Evolutionary conservation across 768 basidiomycete genomes (phyloP).

Genomic region (Russula olivacea): DNA sequence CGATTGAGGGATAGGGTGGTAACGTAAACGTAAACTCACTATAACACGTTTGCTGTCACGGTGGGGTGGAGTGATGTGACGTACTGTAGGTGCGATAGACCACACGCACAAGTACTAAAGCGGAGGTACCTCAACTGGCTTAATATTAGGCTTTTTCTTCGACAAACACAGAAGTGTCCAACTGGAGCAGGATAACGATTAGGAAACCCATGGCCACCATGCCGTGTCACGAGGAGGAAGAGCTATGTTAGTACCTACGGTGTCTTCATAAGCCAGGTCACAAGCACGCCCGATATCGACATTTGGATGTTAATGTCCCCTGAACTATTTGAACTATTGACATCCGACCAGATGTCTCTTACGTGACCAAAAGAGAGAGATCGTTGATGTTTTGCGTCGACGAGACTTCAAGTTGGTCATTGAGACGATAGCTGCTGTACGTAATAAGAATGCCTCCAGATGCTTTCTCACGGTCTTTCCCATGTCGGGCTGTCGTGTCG

Average conservation of each 20-base stretch:
- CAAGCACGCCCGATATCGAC: background rate
- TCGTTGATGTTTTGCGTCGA: background rate
- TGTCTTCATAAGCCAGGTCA: background rate
- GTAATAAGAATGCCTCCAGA: background rate
- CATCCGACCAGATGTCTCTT: background rate
- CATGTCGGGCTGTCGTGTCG: background rate
- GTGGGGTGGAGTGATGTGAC: background rate
- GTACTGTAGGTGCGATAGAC: no score
- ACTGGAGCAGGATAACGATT: background rate
- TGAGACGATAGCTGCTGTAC: background rate
- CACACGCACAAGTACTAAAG: background rate
- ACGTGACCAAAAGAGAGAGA: background rate
- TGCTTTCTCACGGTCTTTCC: no score
- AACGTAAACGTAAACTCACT: background rate
- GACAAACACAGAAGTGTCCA: background rate
- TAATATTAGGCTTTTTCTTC: background rate
- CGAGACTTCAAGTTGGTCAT: background rate
- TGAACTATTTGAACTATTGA: background rate
- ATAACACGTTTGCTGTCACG: background rate
- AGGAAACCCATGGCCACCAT: background rate
- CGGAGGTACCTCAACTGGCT: background rate
- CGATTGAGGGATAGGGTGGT: background rate
- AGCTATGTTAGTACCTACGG: no score
- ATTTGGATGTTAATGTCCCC: background rate
- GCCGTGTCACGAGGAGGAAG: background rate